Evolutionary conservation across 1,284 basidiomycete species (phyloP).

Genomic region (Athelia psychrophila): DNA sequence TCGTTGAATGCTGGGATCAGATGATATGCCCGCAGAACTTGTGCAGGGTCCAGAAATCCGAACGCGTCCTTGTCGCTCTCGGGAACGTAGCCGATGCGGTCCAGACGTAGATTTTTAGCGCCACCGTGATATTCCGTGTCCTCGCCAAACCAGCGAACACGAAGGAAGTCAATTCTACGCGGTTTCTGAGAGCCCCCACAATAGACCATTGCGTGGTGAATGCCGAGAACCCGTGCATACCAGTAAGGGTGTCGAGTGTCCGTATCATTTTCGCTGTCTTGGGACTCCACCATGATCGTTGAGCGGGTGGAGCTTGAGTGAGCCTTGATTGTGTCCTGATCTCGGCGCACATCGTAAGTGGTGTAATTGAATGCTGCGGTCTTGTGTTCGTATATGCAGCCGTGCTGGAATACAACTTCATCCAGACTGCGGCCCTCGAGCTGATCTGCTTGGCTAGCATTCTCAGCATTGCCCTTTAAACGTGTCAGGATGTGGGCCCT

Average conservation of each 20-base stretch:
- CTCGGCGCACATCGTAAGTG: conserved; percentile 11
- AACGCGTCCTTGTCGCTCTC: conserved; percentile 11
- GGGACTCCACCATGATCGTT: conserved; percentile 13
- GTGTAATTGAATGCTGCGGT: conserved; percentile 10
- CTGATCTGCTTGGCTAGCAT: conserved; percentile 8
- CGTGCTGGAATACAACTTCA: not conserved
- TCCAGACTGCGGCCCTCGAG: not conserved
- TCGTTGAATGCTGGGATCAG: conserved; percentile 28
- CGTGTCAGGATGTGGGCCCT: too few relatives aligned
- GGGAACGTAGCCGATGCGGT: conserved; percentile 19
- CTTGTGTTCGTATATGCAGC: conserved; percentile 7
- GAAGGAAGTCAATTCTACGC: conserved; percentile 22
- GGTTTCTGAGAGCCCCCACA: conserved; percentile 8
- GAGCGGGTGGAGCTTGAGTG: conserved; percentile 4
- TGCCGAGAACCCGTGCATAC: conserved; percentile 31
- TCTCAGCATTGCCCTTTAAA: conserved; percentile 9
- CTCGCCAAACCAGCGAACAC: conserved; percentile 26
- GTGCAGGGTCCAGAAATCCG: conserved; percentile 19
- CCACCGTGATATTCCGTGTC: conserved; percentile 12
- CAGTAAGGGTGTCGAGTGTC: conserved; percentile 23
- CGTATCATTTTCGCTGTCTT: conserved; percentile 2
- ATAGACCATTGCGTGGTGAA: conserved; percentile 28
- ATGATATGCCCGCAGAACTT: conserved; percentile 26
- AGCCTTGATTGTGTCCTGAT: conserved; percentile 14
- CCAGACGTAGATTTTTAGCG: conserved; percentile 13